Percentiles rank a stretch among this genome's conserved stretches.
phyloP scores from a whole-genome alignment of 2,329 filamentous ascomycete species.

The Magnaporthiopsis poae region DNA sequence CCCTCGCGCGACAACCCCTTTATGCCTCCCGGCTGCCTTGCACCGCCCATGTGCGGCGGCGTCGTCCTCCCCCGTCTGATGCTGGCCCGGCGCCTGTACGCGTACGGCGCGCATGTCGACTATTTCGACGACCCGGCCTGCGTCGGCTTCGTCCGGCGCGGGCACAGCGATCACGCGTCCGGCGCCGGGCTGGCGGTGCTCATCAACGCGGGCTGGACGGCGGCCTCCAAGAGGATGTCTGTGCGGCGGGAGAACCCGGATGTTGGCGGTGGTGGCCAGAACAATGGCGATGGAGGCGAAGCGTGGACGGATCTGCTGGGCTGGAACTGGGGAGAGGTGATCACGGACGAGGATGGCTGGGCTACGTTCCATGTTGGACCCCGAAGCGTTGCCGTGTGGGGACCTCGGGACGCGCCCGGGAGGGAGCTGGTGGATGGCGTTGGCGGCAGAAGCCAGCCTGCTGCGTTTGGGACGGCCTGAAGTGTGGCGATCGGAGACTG shows the following conservation, averaged over 20 bases:
- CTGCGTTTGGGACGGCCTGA: too few species aligned
- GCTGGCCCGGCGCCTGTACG: conserved; percentile 54
- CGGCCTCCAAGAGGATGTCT: conserved; percentile 46
- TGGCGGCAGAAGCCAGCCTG: too few species aligned
- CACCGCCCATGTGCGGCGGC: conserved; percentile 38
- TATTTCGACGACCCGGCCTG: conserved; percentile 53
- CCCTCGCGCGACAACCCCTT: conserved; percentile 33
- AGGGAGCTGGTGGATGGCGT: conserved; percentile 24
- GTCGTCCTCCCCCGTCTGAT: conserved; percentile 46
- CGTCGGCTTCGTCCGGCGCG: conserved; percentile 47
- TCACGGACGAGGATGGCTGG: conserved; percentile 49
- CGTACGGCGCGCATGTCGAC: conserved; percentile 54
- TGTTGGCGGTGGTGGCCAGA: conserved; percentile 55
- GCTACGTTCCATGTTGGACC: conserved; percentile 46
- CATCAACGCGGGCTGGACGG: conserved; percentile 41
- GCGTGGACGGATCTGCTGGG: conserved; percentile 54
- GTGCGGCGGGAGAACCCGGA: conserved; percentile 53
- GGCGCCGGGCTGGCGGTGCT: conserved; percentile 48
- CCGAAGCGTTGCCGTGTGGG: conserved; percentile 52
- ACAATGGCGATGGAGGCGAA: conserved; percentile 46
- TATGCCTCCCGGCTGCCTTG: conserved; percentile 10
- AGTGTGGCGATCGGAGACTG: too few species aligned
- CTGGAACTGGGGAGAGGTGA: conserved; percentile 43
- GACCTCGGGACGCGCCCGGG: conserved; percentile 43
- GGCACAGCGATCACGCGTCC: conserved; percentile 35